Conservation (phyloP, 2,329 filamentous ascomycete genomes). For the Diaporthe caulivora region DNA sequence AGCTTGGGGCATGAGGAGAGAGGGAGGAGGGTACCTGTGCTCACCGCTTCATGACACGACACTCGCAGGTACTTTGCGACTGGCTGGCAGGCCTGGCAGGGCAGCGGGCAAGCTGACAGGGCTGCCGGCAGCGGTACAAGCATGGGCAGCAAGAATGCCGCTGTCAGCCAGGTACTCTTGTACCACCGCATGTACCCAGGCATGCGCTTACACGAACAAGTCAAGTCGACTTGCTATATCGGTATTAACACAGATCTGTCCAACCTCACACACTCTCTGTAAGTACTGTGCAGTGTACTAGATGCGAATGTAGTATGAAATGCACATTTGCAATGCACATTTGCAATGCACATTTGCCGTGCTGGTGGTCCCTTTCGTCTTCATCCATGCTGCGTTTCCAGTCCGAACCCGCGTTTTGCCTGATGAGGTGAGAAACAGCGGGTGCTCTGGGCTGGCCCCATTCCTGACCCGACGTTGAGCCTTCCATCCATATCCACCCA, state of each 20-base stretch:
- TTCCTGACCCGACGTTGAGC: constrained; percentile 18
- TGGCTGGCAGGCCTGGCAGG: background rate
- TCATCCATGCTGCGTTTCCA: constrained; percentile 21
- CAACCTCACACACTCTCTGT: too few species aligned
- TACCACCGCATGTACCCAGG: too few species aligned
- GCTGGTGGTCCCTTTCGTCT: constrained; percentile 7
- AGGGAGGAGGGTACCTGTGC: constrained; percentile 1
- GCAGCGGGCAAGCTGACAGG: background rate
- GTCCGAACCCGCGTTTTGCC: constrained; percentile 28
- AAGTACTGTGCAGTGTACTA: background rate
- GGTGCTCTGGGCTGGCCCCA: constrained; percentile 26
- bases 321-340: too few species aligned
- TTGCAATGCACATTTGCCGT: background rate
- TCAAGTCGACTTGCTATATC: too few species aligned
- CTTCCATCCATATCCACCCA: constrained; percentile 13
- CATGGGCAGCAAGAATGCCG: background rate
- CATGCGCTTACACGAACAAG: background rate
- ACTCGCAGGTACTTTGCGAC: background rate
- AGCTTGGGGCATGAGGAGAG: constrained; percentile 14
- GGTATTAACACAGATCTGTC: too few species aligned
- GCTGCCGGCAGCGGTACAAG: background rate
- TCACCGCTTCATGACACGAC: constrained; percentile 27
- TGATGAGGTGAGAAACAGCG: constrained; percentile 30
- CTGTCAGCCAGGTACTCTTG: background rate
- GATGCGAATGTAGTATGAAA: too few species aligned